Percentiles rank a stretch among this genome's conserved stretches.
These are phyloP conservation scores for Viola odorata DNA, from an alignment of 345 rosid species.

Conservation along the genomic window DNA sequence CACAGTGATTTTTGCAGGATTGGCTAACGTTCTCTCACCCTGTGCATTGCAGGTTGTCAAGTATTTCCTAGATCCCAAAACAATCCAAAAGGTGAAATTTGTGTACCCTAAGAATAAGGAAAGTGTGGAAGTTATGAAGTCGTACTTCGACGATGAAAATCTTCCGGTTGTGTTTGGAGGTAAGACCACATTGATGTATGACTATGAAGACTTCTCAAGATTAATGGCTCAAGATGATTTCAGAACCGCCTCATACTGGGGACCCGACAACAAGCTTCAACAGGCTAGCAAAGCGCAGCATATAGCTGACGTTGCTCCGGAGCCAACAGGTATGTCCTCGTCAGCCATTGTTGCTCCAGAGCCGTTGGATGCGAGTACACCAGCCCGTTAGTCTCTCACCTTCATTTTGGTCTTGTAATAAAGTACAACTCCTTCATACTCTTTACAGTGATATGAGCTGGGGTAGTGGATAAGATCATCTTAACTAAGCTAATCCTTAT, in stretches of 20 bases:
- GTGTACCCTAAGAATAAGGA: slow-evolving; percentile 83
- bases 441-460: not conserved
- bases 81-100: slow-evolving; percentile 84
- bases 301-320: slow-evolving; percentile 57
- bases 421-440: not conserved
- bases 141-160: slow-evolving; percentile 69
- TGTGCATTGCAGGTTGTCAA: slow-evolving; percentile 56
- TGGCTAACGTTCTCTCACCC: not conserved
- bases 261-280: slow-evolving; percentile 38
- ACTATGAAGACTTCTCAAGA: slow-evolving; percentile 80
- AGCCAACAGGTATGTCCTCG: slow-evolving; percentile 31
- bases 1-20: too few species aligned
- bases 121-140: slow-evolving; percentile 71
- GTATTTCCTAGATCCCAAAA: slow-evolving; percentile 79
- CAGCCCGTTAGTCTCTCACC: slow-evolving; percentile 27
- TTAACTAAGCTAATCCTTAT: not conserved
- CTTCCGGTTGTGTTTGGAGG: slow-evolving; percentile 90
- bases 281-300: slow-evolving; percentile 28
- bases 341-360: too few species aligned
- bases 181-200: slow-evolving; percentile 57
- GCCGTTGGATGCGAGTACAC: slow-evolving; percentile 1
- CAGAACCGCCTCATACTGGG: slow-evolving; percentile 62
- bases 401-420: not conserved
- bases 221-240: slow-evolving; percentile 66
- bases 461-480: not conserved